These are phyloP conservation scores for Tetracentron sinense DNA, from an alignment of 164 flowering plant genomes.

Conservation along the genomic window DNA sequence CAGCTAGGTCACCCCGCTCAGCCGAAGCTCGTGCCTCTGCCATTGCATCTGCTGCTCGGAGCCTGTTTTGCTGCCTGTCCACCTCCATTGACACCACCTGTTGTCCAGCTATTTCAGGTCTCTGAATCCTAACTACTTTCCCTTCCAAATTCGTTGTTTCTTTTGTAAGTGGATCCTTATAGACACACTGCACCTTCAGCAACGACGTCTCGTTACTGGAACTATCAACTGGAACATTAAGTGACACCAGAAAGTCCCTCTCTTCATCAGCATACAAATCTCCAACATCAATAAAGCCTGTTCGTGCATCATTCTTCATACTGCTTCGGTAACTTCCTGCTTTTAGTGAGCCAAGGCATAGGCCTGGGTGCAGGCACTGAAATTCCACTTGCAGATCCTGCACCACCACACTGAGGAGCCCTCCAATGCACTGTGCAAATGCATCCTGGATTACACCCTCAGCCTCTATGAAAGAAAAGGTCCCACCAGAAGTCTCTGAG, in stretches of 20 bases:
- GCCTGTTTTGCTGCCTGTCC: conserved; percentile 77
- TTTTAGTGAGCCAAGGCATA: conserved; percentile 46
- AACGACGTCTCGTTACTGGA: conserved; percentile 34
- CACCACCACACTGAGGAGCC: conserved; percentile 81
- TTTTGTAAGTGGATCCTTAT: conserved; percentile 58
- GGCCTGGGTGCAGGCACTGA: conserved; percentile 47
- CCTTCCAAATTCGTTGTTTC: conserved; percentile 32
- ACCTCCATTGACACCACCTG: conserved; percentile 65
- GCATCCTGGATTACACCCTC: conserved; percentile 92
- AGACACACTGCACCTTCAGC: conserved; percentile 54
- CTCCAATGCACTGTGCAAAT: conserved; percentile 97
- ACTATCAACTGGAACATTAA: conserved; percentile 53
- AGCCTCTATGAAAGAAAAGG: conserved; percentile 91
- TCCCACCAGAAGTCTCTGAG: conserved; percentile 89
- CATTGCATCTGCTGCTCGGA: conserved; percentile 77
- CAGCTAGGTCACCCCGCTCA: conserved; percentile 62
- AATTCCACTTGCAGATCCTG: conserved; percentile 59
- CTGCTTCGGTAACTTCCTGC: conserved; percentile 71
- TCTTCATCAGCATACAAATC: conserved; percentile 95
- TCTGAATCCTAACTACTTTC: conserved; percentile 42
- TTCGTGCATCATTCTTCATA: conserved; percentile 30
- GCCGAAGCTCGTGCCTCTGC: conserved; percentile 68
- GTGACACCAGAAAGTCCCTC: conserved; percentile 66
- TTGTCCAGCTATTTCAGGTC: conserved; percentile 41
- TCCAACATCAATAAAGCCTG: conserved; percentile 60